Conservation (phyloP, 1,284 basidiomycete species). For the Gomphus bonarii region DNA sequence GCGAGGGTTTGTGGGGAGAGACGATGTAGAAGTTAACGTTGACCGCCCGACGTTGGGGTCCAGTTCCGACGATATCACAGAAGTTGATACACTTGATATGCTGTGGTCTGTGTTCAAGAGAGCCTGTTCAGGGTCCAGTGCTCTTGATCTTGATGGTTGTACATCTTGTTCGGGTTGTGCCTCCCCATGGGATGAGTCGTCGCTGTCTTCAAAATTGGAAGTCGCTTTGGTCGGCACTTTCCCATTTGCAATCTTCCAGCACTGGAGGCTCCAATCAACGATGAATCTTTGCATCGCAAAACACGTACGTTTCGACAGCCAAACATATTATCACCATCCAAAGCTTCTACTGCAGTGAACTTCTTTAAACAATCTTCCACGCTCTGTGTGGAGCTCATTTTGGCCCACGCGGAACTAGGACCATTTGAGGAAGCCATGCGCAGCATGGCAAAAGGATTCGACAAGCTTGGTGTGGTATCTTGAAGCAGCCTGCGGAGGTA, state of each 20-base stretch:
- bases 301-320: constrained; percentile 49
- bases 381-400: constrained; percentile 40
- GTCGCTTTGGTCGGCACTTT: constrained; percentile 24
- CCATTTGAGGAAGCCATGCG: background rate
- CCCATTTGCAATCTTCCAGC: constrained; percentile 82
- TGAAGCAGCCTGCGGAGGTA: constrained; percentile 59
- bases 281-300: background rate
- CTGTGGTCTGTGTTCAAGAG: background rate
- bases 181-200: constrained; percentile 26
- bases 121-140: background rate
- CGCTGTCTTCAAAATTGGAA: constrained; percentile 25
- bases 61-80: background rate
- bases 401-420: constrained; percentile 34
- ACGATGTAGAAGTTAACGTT: background rate
- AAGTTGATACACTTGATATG: background rate
- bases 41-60: background rate
- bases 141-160: background rate
- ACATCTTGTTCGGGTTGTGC: constrained; percentile 13
- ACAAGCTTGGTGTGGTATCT: constrained; percentile 23
- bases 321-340: constrained; percentile 91
- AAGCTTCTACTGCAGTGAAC: constrained; percentile 84
- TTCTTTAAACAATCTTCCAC: constrained; percentile 69
- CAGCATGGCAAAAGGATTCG: background rate
- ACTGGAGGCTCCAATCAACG: constrained; percentile 32
- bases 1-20: background rate